Conservation (phyloP, 805 yeast species). For the Candida pseudoglaebosa region DNA sequence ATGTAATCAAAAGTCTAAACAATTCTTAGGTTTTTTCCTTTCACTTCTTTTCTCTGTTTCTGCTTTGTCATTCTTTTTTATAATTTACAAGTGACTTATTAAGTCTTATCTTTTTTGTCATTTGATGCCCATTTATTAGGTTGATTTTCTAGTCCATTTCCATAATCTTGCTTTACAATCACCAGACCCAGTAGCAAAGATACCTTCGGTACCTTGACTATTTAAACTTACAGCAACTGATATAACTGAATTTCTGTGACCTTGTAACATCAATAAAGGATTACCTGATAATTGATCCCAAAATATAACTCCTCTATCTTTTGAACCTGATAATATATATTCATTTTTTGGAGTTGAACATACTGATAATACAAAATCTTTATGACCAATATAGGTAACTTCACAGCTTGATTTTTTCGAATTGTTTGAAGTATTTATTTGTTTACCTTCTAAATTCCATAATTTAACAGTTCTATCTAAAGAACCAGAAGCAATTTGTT, state of each 20-base stretch:
- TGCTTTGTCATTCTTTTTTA: no score
- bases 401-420: slow-evolving; percentile 60
- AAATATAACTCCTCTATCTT: slow-evolving; percentile 94
- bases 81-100: not conserved
- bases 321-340: slow-evolving; percentile 89
- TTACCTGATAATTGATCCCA: slow-evolving; percentile 94
- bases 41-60: no score
- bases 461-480: slow-evolving; percentile 93
- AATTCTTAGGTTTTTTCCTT: no score
- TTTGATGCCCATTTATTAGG: not conserved
- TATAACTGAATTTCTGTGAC: slow-evolving; percentile 93
- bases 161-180: slow-evolving; percentile 97
- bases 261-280: slow-evolving; percentile 92
- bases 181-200: slow-evolving; percentile 96
- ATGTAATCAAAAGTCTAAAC: no score
- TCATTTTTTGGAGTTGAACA: slow-evolving; percentile 92
- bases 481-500: slow-evolving; percentile 90
- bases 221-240: slow-evolving; percentile 88
- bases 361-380: slow-evolving; percentile 90
- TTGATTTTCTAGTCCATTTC: slow-evolving; percentile 64
- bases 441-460: slow-evolving; percentile 78
- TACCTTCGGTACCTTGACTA: slow-evolving; percentile 67
- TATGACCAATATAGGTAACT: slow-evolving; percentile 92
- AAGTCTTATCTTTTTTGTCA: not conserved
- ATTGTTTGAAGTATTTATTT: slow-evolving; percentile 22